Evolutionary conservation across 2,329 filamentous ascomycete genomes (phyloP).

Genomic region (Neonectria punicea): DNA sequence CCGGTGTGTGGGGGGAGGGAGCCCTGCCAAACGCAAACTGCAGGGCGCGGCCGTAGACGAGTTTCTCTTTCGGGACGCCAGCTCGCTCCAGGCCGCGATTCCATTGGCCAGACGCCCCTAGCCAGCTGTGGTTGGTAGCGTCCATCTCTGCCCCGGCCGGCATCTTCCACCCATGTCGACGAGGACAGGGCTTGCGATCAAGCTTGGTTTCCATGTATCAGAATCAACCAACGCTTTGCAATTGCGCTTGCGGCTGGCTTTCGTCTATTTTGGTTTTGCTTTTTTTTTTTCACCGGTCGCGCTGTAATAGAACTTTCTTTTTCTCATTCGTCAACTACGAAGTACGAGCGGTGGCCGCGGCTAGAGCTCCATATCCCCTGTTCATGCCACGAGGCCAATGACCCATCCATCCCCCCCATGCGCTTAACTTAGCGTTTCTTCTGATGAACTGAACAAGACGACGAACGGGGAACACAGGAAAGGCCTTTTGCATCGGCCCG

Average conservation of each 20-base stretch:
- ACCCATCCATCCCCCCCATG: slow-evolving; percentile 19
- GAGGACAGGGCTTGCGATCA: too few species aligned
- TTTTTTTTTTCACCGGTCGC: too few species aligned
- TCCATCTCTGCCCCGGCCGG: neutral
- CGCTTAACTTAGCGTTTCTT: slow-evolving; percentile 21
- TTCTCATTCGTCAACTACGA: neutral
- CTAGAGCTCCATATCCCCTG: slow-evolving; percentile 10
- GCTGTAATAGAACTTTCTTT: neutral
- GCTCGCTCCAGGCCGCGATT: slow-evolving; percentile 17
- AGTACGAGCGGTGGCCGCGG: neutral
- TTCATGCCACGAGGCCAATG: slow-evolving; percentile 38
- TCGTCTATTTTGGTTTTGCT: too few species aligned
- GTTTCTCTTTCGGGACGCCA: slow-evolving; percentile 39
- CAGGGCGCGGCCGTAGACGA: slow-evolving; percentile 38
- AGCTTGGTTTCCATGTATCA: neutral
- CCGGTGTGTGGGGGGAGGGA: slow-evolving; percentile 21
- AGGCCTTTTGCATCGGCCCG: neutral
- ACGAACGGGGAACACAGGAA: neutral
- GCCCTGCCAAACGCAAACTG: slow-evolving; percentile 34
- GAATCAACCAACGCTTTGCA: neutral
- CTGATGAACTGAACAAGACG: neutral
- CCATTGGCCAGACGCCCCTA: slow-evolving; percentile 30
- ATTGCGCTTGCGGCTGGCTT: neutral
- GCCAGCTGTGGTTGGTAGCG: slow-evolving; percentile 3
- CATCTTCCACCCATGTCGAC: neutral